A percentile compares a stretch with the other conserved stretches of the same genome.
These are phyloP conservation scores for Boletellus ananas DNA, from an alignment of 768 basidiomycete genomes.

Conservation along the genomic window DNA sequence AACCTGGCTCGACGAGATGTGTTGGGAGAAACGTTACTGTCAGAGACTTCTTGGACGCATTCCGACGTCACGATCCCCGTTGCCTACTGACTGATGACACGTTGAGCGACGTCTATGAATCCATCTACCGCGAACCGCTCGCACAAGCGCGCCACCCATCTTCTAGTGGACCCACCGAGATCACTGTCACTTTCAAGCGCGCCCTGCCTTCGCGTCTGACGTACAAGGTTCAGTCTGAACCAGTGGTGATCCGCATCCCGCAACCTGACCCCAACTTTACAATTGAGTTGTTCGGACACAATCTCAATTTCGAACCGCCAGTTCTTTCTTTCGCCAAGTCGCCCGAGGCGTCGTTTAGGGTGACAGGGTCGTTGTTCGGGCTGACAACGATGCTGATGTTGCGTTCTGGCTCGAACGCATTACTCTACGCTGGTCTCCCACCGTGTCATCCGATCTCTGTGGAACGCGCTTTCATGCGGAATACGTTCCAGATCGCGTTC, in stretches of 20 bases:
- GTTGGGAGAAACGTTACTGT: conserved; percentile 58
- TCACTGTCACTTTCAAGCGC: conserved; percentile 67
- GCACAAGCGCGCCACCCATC: conserved; percentile 60
- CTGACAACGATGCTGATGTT: conserved; percentile 78
- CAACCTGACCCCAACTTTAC: conserved; percentile 77
- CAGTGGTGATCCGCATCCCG: conserved; percentile 81
- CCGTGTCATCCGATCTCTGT: conserved; percentile 73
- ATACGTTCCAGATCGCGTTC: conserved; percentile 94
- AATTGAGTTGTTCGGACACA: conserved; percentile 84
- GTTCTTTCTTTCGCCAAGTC: conserved; percentile 75
- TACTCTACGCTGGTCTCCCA: conserved; percentile 77
- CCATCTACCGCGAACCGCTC: conserved; percentile 68
- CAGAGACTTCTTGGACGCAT: conserved; percentile 81
- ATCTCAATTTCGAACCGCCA: conserved; percentile 84
- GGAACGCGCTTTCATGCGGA: conserved; percentile 93
- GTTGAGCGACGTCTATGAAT: conserved; percentile 73
- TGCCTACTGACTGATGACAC: conserved; percentile 69
- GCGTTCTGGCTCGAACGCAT: conserved; percentile 79
- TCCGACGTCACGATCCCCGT: conserved; percentile 72
- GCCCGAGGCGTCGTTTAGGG: conserved; percentile 82
- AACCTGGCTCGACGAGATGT: conserved; percentile 52
- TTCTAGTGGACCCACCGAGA: conserved; percentile 41
- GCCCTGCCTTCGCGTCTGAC: conserved; percentile 75
- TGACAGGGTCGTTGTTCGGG: conserved; percentile 84
- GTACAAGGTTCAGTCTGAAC: conserved; percentile 84